These are phyloP conservation scores for Dothideomycetes sp. DNA, from an alignment of 2,329 filamentous ascomycete genomes.

Conservation along the genomic window DNA sequence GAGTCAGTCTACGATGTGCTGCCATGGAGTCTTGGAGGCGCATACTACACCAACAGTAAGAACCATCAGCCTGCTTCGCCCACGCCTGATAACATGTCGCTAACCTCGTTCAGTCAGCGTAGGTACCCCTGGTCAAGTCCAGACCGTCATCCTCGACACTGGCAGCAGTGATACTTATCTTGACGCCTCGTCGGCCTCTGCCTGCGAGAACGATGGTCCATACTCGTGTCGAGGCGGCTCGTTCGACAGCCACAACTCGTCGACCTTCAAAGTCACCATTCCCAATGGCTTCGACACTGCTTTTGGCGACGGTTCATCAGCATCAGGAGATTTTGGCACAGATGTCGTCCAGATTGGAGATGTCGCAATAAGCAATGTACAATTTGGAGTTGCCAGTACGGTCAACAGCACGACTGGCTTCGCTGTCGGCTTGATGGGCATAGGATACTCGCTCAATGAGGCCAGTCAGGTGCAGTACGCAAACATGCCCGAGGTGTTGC, in stretches of 20 bases:
- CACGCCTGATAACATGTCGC: too few species aligned
- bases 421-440: constrained; percentile 20
- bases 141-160: constrained; percentile 22
- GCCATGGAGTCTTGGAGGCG: constrained; percentile 19
- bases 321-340: constrained; percentile 16
- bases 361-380: constrained; percentile 16
- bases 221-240: constrained; percentile 18
- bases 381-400: constrained; percentile 19
- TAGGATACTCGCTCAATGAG: constrained; percentile 20
- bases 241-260: constrained; percentile 15
- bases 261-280: constrained; percentile 15
- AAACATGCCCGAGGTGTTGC: constrained; percentile 22
- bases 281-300: constrained; percentile 18
- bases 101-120: too few species aligned
- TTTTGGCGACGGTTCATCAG: constrained; percentile 20
- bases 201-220: constrained; percentile 13
- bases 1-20: constrained; percentile 20
- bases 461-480: constrained; percentile 16
- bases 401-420: constrained; percentile 18
- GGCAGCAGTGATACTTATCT: constrained; percentile 23
- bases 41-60: constrained; percentile 24
- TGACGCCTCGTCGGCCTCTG: constrained; percentile 15
- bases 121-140: constrained; percentile 21
- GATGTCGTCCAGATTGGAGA: constrained; percentile 18
- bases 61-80: too few species aligned